Percentiles rank a stretch among this genome's conserved stretches.
These are phyloP conservation scores for Geotrichum macrosporum DNA, from an alignment of 1,139 yeast species.

Conservation along the genomic window DNA sequence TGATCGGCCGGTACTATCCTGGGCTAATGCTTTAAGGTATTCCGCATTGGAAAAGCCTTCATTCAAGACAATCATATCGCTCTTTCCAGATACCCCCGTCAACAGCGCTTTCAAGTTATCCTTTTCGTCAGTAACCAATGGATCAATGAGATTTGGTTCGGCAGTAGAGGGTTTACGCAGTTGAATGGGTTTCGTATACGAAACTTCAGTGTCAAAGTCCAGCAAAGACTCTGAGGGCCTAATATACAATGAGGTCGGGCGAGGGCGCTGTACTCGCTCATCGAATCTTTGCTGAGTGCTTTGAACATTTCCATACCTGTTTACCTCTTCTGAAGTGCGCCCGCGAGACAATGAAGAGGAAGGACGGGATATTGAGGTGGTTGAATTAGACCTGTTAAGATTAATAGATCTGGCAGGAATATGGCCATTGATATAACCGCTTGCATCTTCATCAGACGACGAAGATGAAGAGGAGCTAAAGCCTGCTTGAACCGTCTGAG, in stretches of 20 bases:
- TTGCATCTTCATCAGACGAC: slow-evolving; percentile 18
- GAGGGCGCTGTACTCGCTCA: slow-evolving; percentile 9
- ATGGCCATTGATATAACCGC: slow-evolving; percentile 7
- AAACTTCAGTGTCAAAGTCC: slow-evolving; percentile 8
- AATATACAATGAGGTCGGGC: slow-evolving; percentile 18
- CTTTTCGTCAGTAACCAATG: slow-evolving; percentile 27
- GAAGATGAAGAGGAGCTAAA: slow-evolving; percentile 12
- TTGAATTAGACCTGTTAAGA: slow-evolving; percentile 12
- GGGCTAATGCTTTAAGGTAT: slow-evolving; percentile 52
- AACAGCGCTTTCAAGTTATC: slow-evolving; percentile 36
- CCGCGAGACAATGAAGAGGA: slow-evolving; percentile 5
- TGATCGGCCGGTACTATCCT: slow-evolving; percentile 38
- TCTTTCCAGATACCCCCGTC: slow-evolving; percentile 37
- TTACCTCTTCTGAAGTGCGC: slow-evolving; percentile 5
- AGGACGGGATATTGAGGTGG: slow-evolving; percentile 15
- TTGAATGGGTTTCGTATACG: slow-evolving; percentile 4
- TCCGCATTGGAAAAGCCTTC: slow-evolving; percentile 45
- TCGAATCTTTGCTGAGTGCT: slow-evolving; percentile 6
- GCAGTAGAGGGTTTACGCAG: slow-evolving; percentile 12
- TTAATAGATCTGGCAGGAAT: slow-evolving; percentile 3
- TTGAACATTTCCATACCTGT: neutral
- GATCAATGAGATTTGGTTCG: slow-evolving; percentile 22
- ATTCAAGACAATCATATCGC: slow-evolving; percentile 37
- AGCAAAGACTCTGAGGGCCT: slow-evolving; percentile 15
- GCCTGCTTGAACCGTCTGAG: neutral